Evolutionary conservation across 2,329 filamentous ascomycete species (phyloP), one percentile per base, ranked within the genome.

Genomic region (Trichoderma oligosporum): DNA sequence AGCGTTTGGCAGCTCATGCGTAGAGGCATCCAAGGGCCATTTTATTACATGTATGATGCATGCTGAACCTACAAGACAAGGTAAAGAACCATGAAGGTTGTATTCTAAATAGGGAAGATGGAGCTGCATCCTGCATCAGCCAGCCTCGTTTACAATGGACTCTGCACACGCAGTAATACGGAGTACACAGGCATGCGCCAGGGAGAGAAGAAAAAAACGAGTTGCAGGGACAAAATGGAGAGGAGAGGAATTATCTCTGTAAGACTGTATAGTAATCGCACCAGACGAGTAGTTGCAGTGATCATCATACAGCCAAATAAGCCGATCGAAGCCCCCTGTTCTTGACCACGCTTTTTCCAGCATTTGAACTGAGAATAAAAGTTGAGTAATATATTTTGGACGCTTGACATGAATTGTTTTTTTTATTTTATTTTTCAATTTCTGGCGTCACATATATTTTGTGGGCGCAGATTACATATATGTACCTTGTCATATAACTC

Each of bases 31-130:
- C n/a, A n/a, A n/a, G n/a, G n/a, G n/a, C n/a, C n/a, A n/a, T n/a
- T n/a, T n/a, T n/a, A n/a, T n/a, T n/a, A n/a, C n/a, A n/a, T n/a
- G n/a, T n/a, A n/a, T n/a, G n/a, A n/a, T 8, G 8, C 46, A 45
- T 45, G 24, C 42, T 29, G 29, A 25, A 11, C 18, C 42, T 42
- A 42, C n/a, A n/a, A n/a, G n/a, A n/a, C n/a, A n/a, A n/a, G n/a
- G n/a, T n/a, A n/a, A n/a, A n/a, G n/a, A n/a, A n/a, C n/a, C n/a
- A n/a, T n/a, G n/a, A n/a, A n/a, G n/a, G 39, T 20, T 11, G 38
- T n/a, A 18, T n/a, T 29, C 51, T 25, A 27, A 55, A 31, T 55
- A 55, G 51, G 51, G 39, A 45, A 46, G 22, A 25, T 39, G 41
- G 39, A 36, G 41, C 7, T 27, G 12, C 51, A 45, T 45, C 49